Evolutionary conservation across 768 basidiomycete species (phyloP).

Genomic region (Mycena latifolia): DNA sequence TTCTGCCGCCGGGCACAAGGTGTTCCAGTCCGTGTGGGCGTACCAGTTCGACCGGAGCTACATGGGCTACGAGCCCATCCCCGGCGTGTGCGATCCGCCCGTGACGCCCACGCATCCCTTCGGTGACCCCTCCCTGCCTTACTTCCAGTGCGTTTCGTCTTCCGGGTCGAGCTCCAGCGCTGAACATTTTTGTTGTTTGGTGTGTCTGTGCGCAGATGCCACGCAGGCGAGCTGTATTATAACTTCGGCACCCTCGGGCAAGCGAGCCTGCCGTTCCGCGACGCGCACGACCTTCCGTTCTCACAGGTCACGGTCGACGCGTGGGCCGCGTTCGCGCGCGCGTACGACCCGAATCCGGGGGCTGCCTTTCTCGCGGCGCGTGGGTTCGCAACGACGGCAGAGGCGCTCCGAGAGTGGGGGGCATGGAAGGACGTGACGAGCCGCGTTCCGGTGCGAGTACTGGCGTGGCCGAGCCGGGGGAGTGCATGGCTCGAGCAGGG

Average conservation of each 20-base stretch:
- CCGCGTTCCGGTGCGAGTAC: conserved; percentile 45
- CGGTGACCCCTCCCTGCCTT: conserved; percentile 60
- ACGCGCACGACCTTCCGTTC: conserved; percentile 58
- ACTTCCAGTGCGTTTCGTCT: conserved; percentile 57
- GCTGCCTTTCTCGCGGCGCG: conserved; percentile 54
- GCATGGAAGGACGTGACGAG: conserved; percentile 50
- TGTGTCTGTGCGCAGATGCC: too few species aligned
- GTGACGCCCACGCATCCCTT: conserved; percentile 54
- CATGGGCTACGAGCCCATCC: conserved; percentile 58
- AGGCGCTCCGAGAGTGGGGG: conserved; percentile 43
- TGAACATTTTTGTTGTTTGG: too few species aligned
- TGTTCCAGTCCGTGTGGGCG: conserved; percentile 56
- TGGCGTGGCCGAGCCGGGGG: conserved; percentile 50
- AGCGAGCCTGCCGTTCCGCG: conserved; percentile 55
- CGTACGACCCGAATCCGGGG: conserved; percentile 61
- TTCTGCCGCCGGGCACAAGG: conserved; percentile 54
- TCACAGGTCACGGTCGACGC: conserved; percentile 57
- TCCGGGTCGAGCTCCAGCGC: conserved; percentile 45
- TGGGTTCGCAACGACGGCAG: conserved; percentile 52
- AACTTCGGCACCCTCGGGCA: conserved; percentile 53
- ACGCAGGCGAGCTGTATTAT: conserved; percentile 48
- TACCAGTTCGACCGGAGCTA: conserved; percentile 64
- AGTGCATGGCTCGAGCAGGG: conserved; percentile 47
- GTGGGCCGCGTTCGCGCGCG: conserved; percentile 62
- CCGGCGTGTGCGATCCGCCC: conserved; percentile 58